A percentile compares a stretch with the other conserved stretches of the same genome.
Conservation (phyloP, 805 yeast species). For the Zygosaccharomyces bailii region DNA sequence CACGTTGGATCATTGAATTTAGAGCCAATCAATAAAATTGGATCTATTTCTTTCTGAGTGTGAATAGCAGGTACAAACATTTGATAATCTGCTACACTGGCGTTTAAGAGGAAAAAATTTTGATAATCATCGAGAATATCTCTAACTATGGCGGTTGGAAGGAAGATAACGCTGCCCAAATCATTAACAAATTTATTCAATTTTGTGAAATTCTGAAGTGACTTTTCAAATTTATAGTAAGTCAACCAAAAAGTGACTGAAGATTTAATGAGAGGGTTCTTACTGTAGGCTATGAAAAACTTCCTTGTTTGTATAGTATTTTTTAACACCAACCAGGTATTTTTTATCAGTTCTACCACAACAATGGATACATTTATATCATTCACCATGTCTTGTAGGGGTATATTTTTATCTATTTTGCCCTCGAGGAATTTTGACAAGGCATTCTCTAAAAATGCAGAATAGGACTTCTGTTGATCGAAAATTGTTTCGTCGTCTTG, state of each 20-base stretch:
- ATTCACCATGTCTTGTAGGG: constrained; percentile 38
- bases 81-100: constrained; percentile 28
- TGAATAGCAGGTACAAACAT: constrained; percentile 6
- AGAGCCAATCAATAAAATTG: constrained; percentile 28
- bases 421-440: constrained; percentile 24
- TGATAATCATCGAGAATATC: constrained; percentile 38
- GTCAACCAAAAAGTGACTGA: constrained; percentile 55
- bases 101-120: constrained; percentile 36
- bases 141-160: constrained; percentile 50
- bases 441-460: constrained; percentile 26
- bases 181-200: constrained; percentile 44
- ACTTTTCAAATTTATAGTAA: constrained; percentile 51
- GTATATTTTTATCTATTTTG: constrained; percentile 19
- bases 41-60: constrained; percentile 19
- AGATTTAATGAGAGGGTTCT: constrained; percentile 32
- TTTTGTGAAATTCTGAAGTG: constrained; percentile 43
- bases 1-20: constrained; percentile 34
- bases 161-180: constrained; percentile 42
- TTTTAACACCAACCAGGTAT: constrained; percentile 31
- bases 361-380: constrained; percentile 42
- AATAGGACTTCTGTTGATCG: constrained; percentile 23
- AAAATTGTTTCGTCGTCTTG: constrained; percentile 23
- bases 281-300: constrained; percentile 29
- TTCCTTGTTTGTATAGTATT: constrained; percentile 36
- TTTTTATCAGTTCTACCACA: constrained; percentile 36